These are phyloP conservation scores for Bruguiera sexangula DNA, from an alignment of 345 rosid species.

Conservation along the genomic window DNA sequence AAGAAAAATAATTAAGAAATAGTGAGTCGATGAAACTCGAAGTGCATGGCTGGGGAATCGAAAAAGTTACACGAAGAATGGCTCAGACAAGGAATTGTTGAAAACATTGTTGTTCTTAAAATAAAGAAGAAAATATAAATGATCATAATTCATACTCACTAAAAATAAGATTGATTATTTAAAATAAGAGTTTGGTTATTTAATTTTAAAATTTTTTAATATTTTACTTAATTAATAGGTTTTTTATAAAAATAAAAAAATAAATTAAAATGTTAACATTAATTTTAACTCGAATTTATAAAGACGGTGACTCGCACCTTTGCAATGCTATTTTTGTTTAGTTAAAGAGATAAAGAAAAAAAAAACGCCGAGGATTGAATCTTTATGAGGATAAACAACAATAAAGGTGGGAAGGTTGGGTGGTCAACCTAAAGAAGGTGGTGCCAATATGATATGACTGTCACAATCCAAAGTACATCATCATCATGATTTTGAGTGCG, in stretches of 20 bases:
- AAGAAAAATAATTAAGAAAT: too few relatives aligned
- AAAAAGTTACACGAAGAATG: background rate
- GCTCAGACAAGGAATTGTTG: background rate
- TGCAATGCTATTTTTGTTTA: too few relatives aligned
- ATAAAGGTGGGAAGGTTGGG: conserved; percentile 21
- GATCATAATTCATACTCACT: conserved; percentile 11
- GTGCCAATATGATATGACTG: conserved; percentile 26
- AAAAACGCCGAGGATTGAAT: background rate
- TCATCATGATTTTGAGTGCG: conserved; percentile 11
- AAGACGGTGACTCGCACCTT: too few relatives aligned
- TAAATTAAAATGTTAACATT: too few relatives aligned
- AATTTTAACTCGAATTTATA: too few relatives aligned
- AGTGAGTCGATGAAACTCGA: too few relatives aligned
- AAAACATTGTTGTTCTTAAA: background rate
- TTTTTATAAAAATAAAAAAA: too few relatives aligned
- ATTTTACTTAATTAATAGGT: too few relatives aligned
- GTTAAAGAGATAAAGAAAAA: too few relatives aligned
- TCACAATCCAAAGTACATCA: conserved; percentile 14
- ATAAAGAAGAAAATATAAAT: background rate
- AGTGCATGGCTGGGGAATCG: too few relatives aligned
- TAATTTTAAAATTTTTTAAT: too few relatives aligned
- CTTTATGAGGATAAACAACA: background rate
- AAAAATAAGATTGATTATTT: background rate
- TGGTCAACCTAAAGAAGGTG: conserved; percentile 35
- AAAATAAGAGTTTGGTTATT: too few relatives aligned